Conservation (phyloP, 169 alveolate genomes). For the Plasmodium knowlesi region DNA sequence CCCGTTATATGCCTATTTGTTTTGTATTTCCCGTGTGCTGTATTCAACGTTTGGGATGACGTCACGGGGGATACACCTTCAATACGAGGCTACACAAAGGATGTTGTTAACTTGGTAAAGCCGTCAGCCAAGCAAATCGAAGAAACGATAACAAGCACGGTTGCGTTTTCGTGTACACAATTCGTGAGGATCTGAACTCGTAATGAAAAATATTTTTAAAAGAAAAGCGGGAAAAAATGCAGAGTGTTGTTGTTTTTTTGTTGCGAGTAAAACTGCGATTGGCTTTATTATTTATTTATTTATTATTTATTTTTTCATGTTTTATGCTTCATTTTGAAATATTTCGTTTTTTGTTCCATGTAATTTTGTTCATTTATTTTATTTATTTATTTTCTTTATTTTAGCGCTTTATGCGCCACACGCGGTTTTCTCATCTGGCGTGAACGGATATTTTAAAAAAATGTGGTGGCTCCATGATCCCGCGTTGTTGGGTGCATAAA, state of each 20-base stretch:
- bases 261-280: not conserved
- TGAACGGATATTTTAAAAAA: not conserved
- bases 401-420: not conserved
- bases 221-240: not conserved
- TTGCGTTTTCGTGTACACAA: not conserved
- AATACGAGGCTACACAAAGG: not conserved
- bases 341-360: not conserved
- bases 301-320: not conserved
- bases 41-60: not conserved
- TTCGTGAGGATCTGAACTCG: not conserved
- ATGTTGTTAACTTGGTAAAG: not conserved
- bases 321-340: not conserved
- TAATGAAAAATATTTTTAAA: not conserved
- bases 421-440: not conserved
- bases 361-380: not conserved
- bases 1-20: not conserved
- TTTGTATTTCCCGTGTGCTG: not conserved
- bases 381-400: not conserved
- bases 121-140: not conserved
- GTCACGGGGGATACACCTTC: not conserved
- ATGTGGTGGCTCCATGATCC: not conserved
- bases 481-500: not conserved
- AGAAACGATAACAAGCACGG: not conserved
- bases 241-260: not conserved
- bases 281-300: not conserved